Conservation (phyloP, 1,139 yeast genomes). For the Yamadazyma aaseri region DNA sequence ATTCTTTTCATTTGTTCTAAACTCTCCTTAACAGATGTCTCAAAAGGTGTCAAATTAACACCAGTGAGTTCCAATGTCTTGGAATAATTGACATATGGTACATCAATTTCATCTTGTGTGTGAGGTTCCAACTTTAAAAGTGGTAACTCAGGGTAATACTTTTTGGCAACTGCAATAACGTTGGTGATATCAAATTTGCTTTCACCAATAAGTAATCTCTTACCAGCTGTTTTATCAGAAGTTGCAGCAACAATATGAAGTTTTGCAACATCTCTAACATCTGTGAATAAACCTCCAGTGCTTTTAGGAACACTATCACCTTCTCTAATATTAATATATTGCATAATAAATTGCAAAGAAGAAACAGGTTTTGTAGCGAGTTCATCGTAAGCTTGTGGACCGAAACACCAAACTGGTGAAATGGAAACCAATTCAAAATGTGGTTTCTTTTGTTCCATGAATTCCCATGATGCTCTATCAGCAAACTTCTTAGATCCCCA, state of each 20-base stretch:
- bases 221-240: slow-evolving; percentile 18
- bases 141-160: slow-evolving; percentile 22
- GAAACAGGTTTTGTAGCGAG: slow-evolving; percentile 5
- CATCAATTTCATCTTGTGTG: slow-evolving; percentile 1
- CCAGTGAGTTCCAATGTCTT: slow-evolving; percentile 29
- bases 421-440: slow-evolving; percentile 42
- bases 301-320: no score
- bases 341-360: not conserved
- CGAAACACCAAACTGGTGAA: slow-evolving; percentile 48
- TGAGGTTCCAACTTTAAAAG: slow-evolving; percentile 2
- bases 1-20: slow-evolving; percentile 8
- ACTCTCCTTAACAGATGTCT: slow-evolving; percentile 28
- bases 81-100: slow-evolving; percentile 21
- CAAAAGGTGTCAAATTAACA: slow-evolving; percentile 28
- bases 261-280: slow-evolving; percentile 36
- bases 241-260: slow-evolving; percentile 33
- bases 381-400: slow-evolving; percentile 37
- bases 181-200: slow-evolving; percentile 26
- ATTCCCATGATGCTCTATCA: slow-evolving; percentile 35
- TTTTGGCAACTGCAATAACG: slow-evolving; percentile 26
- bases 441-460: slow-evolving; percentile 26
- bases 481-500: slow-evolving; percentile 38
- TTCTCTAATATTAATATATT: no score
- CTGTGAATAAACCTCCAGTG: slow-evolving; percentile 33
- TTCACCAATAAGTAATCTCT: slow-evolving; percentile 22